Evolutionary conservation across 495 filamentous ascomycete genomes (phyloP).

Genomic region (Amniculicola lignicola): DNA sequence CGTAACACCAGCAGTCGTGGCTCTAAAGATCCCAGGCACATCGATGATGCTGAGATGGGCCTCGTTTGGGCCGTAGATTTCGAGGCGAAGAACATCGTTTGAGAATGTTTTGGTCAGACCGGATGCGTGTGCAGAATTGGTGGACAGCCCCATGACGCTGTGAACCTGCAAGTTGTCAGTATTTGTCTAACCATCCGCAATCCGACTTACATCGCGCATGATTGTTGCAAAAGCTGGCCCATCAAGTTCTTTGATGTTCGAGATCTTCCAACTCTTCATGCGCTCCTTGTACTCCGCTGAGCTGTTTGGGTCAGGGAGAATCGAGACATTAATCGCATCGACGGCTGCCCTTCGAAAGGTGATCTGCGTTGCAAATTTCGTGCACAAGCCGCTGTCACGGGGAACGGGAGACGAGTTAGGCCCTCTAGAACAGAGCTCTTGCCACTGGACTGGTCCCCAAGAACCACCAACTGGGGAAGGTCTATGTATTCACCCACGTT

Average conservation of each 20-base stretch:
- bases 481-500: slow-evolving; percentile 29
- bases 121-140: too few species aligned
- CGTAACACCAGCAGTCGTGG: neutral
- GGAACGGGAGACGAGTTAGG: slow-evolving; percentile 44
- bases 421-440: slow-evolving; percentile 52
- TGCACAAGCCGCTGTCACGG: slow-evolving; percentile 47
- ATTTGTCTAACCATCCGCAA: too few species aligned
- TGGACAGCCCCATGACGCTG: too few species aligned
- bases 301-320: slow-evolving; percentile 45
- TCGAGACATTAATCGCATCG: slow-evolving; percentile 43
- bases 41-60: slow-evolving; percentile 21
- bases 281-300: slow-evolving; percentile 29
- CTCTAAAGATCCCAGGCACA: slow-evolving; percentile 17
- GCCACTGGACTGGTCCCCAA: slow-evolving; percentile 44
- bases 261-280: slow-evolving; percentile 21
- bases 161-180: too few species aligned
- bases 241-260: slow-evolving; percentile 21
- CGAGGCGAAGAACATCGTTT: slow-evolving; percentile 14
- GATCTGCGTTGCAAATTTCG: slow-evolving; percentile 59
- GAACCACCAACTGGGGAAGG: slow-evolving; percentile 34
- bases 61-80: slow-evolving; percentile 13
- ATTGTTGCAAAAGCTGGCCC: slow-evolving; percentile 33
- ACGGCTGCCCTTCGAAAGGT: slow-evolving; percentile 47
- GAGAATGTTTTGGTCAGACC: slow-evolving; percentile 31
- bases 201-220: slow-evolving; percentile 40